A percentile compares a stretch with the other conserved stretches of the same genome.
These are phyloP conservation scores for Mycena epipterygia DNA, from an alignment of 768 basidiomycete genomes.

Conservation along the genomic window DNA sequence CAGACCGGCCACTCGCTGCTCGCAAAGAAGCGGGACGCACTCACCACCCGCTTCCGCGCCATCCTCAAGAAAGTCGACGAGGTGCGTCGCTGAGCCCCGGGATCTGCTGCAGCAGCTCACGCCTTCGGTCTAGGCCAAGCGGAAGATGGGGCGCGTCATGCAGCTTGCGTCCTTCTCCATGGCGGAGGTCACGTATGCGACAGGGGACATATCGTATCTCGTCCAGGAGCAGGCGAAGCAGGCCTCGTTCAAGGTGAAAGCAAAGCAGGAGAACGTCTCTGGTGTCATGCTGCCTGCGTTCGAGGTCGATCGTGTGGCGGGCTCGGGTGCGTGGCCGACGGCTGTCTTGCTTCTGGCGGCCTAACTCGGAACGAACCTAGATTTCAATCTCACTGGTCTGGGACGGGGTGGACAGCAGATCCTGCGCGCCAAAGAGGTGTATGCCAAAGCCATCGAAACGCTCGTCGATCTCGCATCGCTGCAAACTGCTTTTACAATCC, in stretches of 20 bases:
- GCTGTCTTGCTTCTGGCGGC: background rate
- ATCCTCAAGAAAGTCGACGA: constrained; percentile 99
- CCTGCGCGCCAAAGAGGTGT: constrained; percentile 94
- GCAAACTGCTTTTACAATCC: constrained; percentile 97
- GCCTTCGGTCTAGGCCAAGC: constrained; percentile 80
- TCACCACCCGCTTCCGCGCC: constrained; percentile 93
- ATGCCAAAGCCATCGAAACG: constrained; percentile 97
- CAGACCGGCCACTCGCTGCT: constrained; percentile 96
- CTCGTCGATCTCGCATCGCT: constrained; percentile 97
- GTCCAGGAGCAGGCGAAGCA: constrained; percentile 96
- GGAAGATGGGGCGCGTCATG: constrained; percentile 99
- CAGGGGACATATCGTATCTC: constrained; percentile 97
- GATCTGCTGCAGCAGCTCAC: background rate
- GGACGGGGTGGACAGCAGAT: constrained; percentile 98
- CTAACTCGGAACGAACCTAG: constrained; percentile 53
- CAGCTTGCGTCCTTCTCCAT: constrained; percentile 99
- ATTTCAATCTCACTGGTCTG: constrained; percentile 97
- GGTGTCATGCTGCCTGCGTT: constrained; percentile 97
- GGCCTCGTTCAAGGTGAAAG: constrained; percentile 93
- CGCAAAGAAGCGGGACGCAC: constrained; percentile 97
- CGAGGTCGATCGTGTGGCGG: constrained; percentile 88
- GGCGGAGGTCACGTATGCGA: constrained; percentile 98
- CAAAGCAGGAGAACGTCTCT: constrained; percentile 97
- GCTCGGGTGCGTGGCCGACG: constrained; percentile 71
- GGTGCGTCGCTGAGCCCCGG: constrained; percentile 57